Percentiles rank a stretch among this genome's conserved stretches.
Evolutionary conservation across 1,284 basidiomycete genomes (phyloP).

Genomic region (Moniliella sp.): DNA sequence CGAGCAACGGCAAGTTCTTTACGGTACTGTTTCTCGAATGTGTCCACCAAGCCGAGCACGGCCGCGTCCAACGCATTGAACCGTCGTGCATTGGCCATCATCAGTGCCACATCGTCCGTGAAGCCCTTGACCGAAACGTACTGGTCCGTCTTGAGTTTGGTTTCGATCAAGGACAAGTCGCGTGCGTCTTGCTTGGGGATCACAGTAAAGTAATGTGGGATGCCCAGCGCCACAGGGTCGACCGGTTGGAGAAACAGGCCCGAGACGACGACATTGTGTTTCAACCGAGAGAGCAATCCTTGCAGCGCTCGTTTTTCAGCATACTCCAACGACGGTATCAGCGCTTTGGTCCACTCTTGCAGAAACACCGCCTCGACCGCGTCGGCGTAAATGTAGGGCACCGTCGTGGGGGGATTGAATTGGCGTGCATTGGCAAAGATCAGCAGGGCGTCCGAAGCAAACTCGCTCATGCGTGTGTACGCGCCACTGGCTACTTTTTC

Average conservation of each 20-base stretch:
- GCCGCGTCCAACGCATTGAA: conserved; percentile 65
- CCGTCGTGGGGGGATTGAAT: conserved; percentile 41
- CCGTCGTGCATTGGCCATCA: conserved; percentile 60
- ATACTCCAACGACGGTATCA: conserved; percentile 52
- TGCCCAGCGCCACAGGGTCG: conserved; percentile 43
- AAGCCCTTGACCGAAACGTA: conserved; percentile 56
- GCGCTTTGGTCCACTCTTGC: conserved; percentile 60
- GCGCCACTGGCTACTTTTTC: conserved; percentile 38
- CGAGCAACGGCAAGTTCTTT: conserved; percentile 10
- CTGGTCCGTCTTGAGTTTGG: conserved; percentile 59
- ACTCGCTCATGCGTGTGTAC: conserved; percentile 37
- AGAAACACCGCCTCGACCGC: conserved; percentile 55
- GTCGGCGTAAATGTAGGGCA: conserved; percentile 48
- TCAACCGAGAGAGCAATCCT: conserved; percentile 45
- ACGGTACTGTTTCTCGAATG: conserved; percentile 32
- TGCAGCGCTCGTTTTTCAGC: conserved; percentile 61
- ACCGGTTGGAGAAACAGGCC: conserved; percentile 47
- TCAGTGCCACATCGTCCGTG: conserved; percentile 59
- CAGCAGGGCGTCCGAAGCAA: conserved; percentile 59
- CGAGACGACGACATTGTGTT: conserved; percentile 8
- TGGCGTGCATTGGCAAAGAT: conserved; percentile 57
- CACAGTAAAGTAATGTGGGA: conserved; percentile 61
- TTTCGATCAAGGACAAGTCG: conserved; percentile 60
- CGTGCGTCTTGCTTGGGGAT: conserved; percentile 65
- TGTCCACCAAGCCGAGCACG: conserved; percentile 40